Percentiles rank a stretch among this genome's conserved stretches.
These are phyloP conservation scores for Eucalyptus caleyi DNA, from an alignment of 345 rosid genomes.

Conservation along the genomic window DNA sequence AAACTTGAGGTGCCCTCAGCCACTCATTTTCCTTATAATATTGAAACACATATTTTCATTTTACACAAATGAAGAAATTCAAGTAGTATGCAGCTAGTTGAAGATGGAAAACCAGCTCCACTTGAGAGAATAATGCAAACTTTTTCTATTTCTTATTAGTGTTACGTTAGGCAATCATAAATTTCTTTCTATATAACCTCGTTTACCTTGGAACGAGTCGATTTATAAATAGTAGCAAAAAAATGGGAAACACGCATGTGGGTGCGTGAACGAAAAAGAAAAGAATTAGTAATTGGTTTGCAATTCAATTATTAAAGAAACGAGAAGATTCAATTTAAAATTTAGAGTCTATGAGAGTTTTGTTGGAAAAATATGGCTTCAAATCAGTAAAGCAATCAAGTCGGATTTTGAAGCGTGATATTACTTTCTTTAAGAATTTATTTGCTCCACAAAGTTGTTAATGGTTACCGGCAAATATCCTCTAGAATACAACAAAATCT, in stretches of 20 bases:
- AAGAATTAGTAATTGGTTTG: neutral
- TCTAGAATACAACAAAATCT: rapidly evolving
- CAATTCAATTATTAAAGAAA: neutral
- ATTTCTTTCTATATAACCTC: neutral
- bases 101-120: neutral
- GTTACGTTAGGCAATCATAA: neutral
- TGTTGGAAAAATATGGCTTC: neutral
- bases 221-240: neutral
- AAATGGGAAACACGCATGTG: neutral
- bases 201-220: neutral
- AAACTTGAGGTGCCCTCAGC: neutral
- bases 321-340: neutral
- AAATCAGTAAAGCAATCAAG: too few relatives aligned
- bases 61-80: neutral
- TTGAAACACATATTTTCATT: neutral
- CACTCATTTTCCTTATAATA: neutral
- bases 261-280: too few relatives aligned
- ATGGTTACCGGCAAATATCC: too few relatives aligned
- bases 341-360: neutral
- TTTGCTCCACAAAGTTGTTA: rapidly evolving
- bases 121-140: neutral
- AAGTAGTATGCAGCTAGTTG: neutral
- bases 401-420: rapidly evolving
- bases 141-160: neutral
- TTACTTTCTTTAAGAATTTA: rapidly evolving